Conservation (phyloP, 2,329 filamentous ascomycete species). For the Neopestalotiopsis rosae region DNA sequence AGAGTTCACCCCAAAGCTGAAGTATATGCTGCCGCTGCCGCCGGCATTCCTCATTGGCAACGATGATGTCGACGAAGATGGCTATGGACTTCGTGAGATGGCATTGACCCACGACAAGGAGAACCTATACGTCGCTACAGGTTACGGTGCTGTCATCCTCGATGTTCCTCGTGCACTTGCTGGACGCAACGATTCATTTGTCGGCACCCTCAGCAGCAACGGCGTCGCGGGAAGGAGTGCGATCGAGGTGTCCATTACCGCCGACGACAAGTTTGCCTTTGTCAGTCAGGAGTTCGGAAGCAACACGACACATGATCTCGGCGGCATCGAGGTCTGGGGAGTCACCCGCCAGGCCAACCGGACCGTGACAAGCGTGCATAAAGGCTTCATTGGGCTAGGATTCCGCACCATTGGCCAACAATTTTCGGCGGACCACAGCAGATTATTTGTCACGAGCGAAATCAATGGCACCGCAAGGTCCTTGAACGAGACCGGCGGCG, state of each 20-base stretch:
- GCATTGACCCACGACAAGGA: constrained; percentile 3
- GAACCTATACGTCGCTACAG: constrained; percentile 8
- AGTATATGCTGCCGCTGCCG: constrained; percentile 1
- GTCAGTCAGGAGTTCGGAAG: constrained; percentile 16
- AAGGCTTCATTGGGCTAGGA: constrained; percentile 8
- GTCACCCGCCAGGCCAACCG: constrained; percentile 6
- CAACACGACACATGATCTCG: constrained; percentile 8
- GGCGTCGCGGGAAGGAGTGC: constrained; percentile 3
- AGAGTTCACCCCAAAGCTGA: neutral
- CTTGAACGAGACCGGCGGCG: constrained; percentile 6
- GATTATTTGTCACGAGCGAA: constrained; percentile 14
- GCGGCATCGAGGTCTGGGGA: constrained; percentile 6
- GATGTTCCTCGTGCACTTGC: neutral
- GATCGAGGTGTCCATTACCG: constrained; percentile 9
- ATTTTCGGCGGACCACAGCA: constrained; percentile 6
- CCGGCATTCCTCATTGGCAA: neutral
- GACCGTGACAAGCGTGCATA: neutral
- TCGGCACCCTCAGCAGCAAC: constrained; percentile 4
- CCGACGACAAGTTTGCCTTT: constrained; percentile 7
- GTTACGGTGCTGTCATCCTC: constrained; percentile 5
- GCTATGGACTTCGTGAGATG: constrained; percentile 7
- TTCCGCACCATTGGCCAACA: constrained; percentile 12
- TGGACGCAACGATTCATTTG: constrained; percentile 2
- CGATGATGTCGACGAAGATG: constrained; percentile 2
- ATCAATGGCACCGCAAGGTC: neutral